Conservation (phyloP, 257 asterid genomes). For the Capsicum baccatum region DNA sequence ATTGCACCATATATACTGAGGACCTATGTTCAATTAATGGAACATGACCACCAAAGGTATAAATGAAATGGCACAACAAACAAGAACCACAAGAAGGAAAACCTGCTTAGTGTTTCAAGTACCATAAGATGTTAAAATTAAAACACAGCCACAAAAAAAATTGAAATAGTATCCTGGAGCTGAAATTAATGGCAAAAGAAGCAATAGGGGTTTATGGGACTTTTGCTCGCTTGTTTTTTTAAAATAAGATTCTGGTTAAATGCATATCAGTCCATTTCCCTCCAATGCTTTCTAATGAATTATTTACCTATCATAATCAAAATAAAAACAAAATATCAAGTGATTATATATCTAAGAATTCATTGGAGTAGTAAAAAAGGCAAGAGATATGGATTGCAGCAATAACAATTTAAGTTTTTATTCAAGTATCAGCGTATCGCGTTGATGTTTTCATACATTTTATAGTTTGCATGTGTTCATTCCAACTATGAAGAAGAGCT, state of each 20-base stretch:
- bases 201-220: background rate
- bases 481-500: background rate
- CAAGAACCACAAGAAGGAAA: background rate
- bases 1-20: background rate
- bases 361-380: background rate
- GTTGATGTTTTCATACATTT: background rate
- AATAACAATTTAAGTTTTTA: background rate
- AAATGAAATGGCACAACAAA: background rate
- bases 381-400: background rate
- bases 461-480: background rate
- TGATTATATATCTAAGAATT: background rate
- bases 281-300: background rate
- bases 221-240: background rate
- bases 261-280: background rate
- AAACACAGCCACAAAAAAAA: background rate
- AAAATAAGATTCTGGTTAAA: background rate
- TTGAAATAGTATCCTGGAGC: background rate
- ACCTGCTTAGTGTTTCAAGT: background rate
- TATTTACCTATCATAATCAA: background rate
- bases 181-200: background rate
- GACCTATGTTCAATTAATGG: conserved; percentile 4
- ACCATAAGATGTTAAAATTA: background rate
- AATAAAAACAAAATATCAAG: background rate
- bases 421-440: background rate
- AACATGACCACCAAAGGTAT: background rate